Evolutionary conservation across 768 basidiomycete genomes (phyloP), one percentile per base, ranked within the genome.

Genomic region (Xerocomus spinulosus): DNA sequence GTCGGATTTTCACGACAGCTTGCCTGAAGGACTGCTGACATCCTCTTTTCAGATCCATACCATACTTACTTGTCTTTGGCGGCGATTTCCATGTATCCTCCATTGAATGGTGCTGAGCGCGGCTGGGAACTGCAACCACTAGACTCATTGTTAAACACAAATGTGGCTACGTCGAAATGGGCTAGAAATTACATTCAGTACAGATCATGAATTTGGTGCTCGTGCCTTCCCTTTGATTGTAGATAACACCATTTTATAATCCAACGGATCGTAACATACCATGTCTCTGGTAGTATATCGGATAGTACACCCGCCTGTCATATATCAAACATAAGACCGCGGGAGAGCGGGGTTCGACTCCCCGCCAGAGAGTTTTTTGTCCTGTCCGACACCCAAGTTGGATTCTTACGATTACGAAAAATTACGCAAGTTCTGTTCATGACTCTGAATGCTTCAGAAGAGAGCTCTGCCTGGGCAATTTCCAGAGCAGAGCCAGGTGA

Each of bases 61-160:
- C 95, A 99, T 58, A 96, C 94, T 0, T 98, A 97, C 64, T 73
- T 97, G 25, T 82, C 90, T 2, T 69, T 96, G 29, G 93, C 95
- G 0, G 85, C 89, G 0, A 58, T 94, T 17, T 74, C 90, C 2
- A 75, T 94, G 59, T 80, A 78, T 64, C 71, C 79, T 26, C 76
- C 78, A n/a, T 55, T 29, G 60, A 30, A 52, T 39, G 29, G 59
- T 4, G 43, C 66, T 10, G 67, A 60, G 39, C 26, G 54, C 38
- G 70, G 78, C 21, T 87, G 86, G 83, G 68, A 61, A 25, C 73
- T 94, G 10, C 71, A 74, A 23, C 63, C 69, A 1, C 63, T 94
- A 18, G 81, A 94, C 55, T 79, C 85, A 1, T 58, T 85, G 36
- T 70, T 92, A 47, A 95, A 94, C 56, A 79, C 87, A 32, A 80